phyloP scores from a whole-genome alignment of 1,284 basidiomycete genomes.

The Irpex sp. region DNA sequence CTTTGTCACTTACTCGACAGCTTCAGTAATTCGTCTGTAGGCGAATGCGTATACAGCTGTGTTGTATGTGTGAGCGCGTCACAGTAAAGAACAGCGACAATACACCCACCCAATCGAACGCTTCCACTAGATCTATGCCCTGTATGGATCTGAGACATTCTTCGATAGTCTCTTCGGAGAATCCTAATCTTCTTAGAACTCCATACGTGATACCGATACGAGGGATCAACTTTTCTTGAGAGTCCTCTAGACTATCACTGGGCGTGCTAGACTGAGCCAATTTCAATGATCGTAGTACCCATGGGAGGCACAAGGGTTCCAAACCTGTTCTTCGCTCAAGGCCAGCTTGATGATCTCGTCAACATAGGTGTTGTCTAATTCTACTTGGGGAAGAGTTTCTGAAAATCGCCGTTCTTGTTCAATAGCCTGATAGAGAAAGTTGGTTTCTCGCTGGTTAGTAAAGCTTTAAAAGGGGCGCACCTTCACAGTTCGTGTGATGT shows the following conservation, averaged over 20 bases:
- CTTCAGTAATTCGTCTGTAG: constrained; percentile 56
- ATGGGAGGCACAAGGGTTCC: constrained; percentile 19
- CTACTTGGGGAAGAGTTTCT: constrained; percentile 60
- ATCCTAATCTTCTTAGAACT: constrained; percentile 82
- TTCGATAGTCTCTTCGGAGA: constrained; percentile 65
- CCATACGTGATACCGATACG: constrained; percentile 81
- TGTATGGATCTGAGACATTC: constrained; percentile 63
- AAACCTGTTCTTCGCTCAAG: background rate
- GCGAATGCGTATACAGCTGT: constrained; percentile 70
- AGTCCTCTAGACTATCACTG: constrained; percentile 36
- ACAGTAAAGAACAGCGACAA: background rate
- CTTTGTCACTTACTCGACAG: constrained; percentile 3
- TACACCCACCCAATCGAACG: constrained; percentile 82
- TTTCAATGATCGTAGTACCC: constrained; percentile 24
- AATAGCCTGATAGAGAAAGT: constrained; percentile 56
- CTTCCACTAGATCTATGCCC: constrained; percentile 83
- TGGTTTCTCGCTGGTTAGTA: background rate
- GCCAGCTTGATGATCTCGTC: constrained; percentile 54
- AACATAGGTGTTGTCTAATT: constrained; percentile 57
- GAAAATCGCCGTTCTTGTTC: constrained; percentile 83
- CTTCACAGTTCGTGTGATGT: constrained; percentile 69
- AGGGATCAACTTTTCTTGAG: constrained; percentile 71
- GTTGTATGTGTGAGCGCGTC: constrained; percentile 12
- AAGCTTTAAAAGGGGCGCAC: constrained; percentile 26
- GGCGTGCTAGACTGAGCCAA: constrained; percentile 20